These are phyloP conservation scores for Micromonas commoda DNA, from an alignment of 139 green algal species.

Conservation along the genomic window DNA sequence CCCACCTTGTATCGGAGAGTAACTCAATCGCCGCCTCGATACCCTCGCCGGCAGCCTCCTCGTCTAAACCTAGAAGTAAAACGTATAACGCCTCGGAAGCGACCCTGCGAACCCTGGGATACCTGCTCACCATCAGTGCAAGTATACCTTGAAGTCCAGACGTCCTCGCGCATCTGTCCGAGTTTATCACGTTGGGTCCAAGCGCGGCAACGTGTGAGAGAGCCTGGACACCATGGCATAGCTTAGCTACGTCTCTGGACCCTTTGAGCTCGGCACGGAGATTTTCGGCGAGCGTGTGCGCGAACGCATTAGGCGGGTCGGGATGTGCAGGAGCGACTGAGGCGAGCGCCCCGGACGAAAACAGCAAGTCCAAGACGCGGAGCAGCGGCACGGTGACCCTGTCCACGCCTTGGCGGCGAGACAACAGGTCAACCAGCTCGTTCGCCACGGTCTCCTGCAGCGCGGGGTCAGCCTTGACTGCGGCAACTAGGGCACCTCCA, in stretches of 20 bases:
- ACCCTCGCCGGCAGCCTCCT: slow-evolving; percentile 37
- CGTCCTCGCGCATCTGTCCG: neutral
- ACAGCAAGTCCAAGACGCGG: slow-evolving; percentile 1
- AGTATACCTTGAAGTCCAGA: slow-evolving; percentile 35
- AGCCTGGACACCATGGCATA: slow-evolving; percentile 43
- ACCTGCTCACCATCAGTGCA: slow-evolving; percentile 46
- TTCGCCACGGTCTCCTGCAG: neutral
- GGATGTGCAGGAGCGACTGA: neutral
- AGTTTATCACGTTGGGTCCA: no score
- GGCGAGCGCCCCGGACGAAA: neutral
- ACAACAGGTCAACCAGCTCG: neutral
- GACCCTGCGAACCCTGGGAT: slow-evolving; percentile 30
- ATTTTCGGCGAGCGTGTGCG: neutral
- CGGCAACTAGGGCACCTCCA: slow-evolving; percentile 32
- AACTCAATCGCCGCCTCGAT: slow-evolving; percentile 46
- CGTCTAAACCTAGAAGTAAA: slow-evolving; percentile 56
- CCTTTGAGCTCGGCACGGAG: neutral
- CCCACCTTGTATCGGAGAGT: slow-evolving; percentile 25
- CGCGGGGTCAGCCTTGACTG: neutral
- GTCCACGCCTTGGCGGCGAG: neutral
- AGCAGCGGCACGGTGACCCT: neutral
- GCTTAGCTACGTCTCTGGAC: neutral
- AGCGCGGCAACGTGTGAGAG: slow-evolving; percentile 38
- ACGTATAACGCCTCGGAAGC: slow-evolving; percentile 81
- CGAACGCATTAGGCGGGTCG: neutral